Conservation (phyloP, 2,329 filamentous ascomycete species). For the Aspergillus floridensis region DNA sequence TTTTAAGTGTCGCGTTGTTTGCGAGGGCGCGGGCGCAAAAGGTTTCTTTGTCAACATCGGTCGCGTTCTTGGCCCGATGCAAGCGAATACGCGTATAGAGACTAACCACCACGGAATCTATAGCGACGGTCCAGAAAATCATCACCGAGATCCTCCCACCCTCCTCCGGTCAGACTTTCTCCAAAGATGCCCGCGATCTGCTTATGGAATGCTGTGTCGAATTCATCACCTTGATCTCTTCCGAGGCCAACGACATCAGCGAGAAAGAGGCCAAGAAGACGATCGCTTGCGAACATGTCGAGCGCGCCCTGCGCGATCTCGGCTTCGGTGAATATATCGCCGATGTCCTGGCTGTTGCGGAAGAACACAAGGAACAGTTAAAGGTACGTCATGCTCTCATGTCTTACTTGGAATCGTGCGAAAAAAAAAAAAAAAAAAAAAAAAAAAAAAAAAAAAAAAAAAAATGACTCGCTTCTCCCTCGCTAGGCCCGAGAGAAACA, state of each 20-base stretch:
- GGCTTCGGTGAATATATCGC: constrained; percentile 91
- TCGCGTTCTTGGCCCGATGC: not conserved
- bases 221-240: constrained; percentile 98
- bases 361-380: constrained; percentile 87
- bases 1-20: not conserved
- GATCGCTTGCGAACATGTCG: constrained; percentile 96
- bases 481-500: constrained; percentile 88
- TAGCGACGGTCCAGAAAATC: constrained; percentile 74
- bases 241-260: constrained; percentile 96
- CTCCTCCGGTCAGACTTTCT: constrained; percentile 76
- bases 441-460: not conserved
- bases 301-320: constrained; percentile 86
- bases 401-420: not conserved
- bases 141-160: constrained; percentile 88
- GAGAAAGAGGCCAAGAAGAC: constrained; percentile 99
- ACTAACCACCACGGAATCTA: constrained; percentile 8
- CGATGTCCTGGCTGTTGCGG: constrained; percentile 80
- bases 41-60: not conserved
- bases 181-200: constrained; percentile 90
- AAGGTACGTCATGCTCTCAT: constrained; percentile 61
- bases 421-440: too few relatives aligned
- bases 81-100: not conserved
- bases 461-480: not conserved
- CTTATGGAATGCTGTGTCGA: constrained; percentile 98
- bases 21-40: not conserved